These are phyloP conservation scores for Citrus cavaleriei DNA, from an alignment of 345 rosid species.

Conservation along the genomic window DNA sequence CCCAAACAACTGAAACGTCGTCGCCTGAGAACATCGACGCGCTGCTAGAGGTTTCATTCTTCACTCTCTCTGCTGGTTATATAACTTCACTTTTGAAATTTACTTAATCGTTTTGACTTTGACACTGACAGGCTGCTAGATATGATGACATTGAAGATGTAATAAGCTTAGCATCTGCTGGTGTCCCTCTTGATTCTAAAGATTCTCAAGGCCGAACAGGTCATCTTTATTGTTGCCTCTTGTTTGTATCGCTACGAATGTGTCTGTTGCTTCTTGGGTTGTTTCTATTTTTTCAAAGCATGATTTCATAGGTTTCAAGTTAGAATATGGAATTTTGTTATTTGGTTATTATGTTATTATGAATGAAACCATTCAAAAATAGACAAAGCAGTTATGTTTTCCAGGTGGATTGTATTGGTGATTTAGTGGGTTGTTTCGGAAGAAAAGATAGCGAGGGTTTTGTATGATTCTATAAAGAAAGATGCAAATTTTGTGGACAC, in stretches of 20 bases:
- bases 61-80: not conserved
- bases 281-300: not conserved
- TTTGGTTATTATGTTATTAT: not conserved
- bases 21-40: conserved; percentile 47
- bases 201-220: conserved; percentile 90
- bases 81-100: not conserved
- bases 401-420: not conserved
- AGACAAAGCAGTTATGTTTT: not conserved
- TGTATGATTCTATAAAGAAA: not conserved
- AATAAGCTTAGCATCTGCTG: conserved; percentile 48
- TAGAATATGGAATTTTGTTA: not conserved
- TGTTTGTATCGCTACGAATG: not conserved
- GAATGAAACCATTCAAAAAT: not conserved
- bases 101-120: conserved; percentile 4
- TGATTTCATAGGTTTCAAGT: not conserved
- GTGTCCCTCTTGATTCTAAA: conserved; percentile 70
- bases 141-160: conserved; percentile 76
- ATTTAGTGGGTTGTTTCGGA: not conserved
- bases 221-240: not conserved
- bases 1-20: not conserved
- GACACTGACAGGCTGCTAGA: conserved; percentile 67
- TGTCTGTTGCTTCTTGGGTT: not conserved
- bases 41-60: conserved; percentile 51
- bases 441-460: not conserved
- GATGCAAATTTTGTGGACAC: not conserved